Base-by-base conservation (phyloP, 2,329 filamentous ascomycete genomes). In the Diaporthe eres region DNA sequence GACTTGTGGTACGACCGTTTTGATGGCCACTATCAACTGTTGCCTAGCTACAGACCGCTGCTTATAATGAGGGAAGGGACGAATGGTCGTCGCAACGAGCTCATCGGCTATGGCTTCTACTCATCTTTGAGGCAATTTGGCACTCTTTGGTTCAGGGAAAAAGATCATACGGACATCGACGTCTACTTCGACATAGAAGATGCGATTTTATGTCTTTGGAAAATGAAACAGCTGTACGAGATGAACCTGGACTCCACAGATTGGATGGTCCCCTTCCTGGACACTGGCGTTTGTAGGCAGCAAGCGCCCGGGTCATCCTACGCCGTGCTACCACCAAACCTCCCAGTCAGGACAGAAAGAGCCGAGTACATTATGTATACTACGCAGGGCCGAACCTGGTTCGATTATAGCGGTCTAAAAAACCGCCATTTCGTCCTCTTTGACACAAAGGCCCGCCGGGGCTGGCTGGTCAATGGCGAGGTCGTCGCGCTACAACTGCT, bases 171-270 rank as follows among this genome's bases (percentile, higher is more conserved):
- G 15, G 3, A 44, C 12, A 22, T 31, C 15, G 39, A 31, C n/a
- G 5, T 63, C 15, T 47, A 31, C 15, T 63, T 63, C 6, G 60
- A 44, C 9, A 47, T 42, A 25, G 58, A 61, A 28, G 58, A 61
- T 22, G 39, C 22, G 17, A 61, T 61, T n/a, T 22, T 42, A 47
- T 47, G 31, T 47, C 15, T 63, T 0, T 47, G n/a, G 60, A 63
- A 15, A 22, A 44, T 63, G 60, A 63, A 63, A 31, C 60, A 63
- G 60, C 39, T 63, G n/a, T 31, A 63, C n/a, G 60, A 63, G n/a
- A 13, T 63, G 22, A 7, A 9, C 4, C 7, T 17, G 4, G 39
- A 47, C 3, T 47, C n/a, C 13, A 63, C 19, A 31, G 39, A 63
- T 37, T 63, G 60, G 60, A 47, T 63, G 39, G 15, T 47, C 13